phyloP scores from a whole-genome alignment of 768 basidiomycete species.

The Suillus spraguei region DNA sequence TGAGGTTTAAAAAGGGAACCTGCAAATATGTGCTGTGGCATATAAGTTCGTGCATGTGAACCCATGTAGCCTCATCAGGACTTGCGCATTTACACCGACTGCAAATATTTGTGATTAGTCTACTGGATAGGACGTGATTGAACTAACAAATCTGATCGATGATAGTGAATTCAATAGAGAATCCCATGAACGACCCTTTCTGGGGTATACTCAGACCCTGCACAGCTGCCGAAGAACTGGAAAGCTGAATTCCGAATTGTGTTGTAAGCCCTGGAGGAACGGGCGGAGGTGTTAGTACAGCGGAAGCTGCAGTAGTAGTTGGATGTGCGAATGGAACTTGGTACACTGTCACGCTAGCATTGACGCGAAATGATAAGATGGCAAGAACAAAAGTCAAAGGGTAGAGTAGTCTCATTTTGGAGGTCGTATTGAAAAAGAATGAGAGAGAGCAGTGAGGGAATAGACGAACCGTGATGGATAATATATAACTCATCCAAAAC shows the following conservation, averaged over 20 bases:
- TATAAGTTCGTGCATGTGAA: not conserved
- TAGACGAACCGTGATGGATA: too few species aligned
- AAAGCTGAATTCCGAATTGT: conserved; percentile 26
- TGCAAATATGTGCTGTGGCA: conserved; percentile 24
- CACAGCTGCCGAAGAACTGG: conserved; percentile 22
- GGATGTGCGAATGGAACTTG: conserved; percentile 25
- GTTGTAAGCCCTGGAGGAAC: conserved; percentile 22
- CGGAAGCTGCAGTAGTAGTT: conserved; percentile 24
- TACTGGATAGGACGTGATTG: not conserved
- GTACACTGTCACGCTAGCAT: conserved; percentile 32
- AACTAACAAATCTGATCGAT: conserved; percentile 50
- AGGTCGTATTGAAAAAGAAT: not conserved
- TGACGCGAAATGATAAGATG: conserved; percentile 4
- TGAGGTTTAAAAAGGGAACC: conserved; percentile 48
- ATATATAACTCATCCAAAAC: too few species aligned
- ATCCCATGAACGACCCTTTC: conserved; percentile 53
- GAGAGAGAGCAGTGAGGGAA: not conserved
- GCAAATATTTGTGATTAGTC: not conserved
- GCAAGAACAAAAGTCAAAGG: conserved; percentile 4
- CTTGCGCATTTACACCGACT: conserved; percentile 21
- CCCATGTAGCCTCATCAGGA: not conserved
- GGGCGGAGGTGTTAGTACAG: conserved; percentile 33
- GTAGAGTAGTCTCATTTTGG: not conserved
- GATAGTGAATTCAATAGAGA: conserved; percentile 66
- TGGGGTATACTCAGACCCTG: conserved; percentile 29